Base-by-base conservation (phyloP, 2,329 filamentous ascomycete species). In the Penicillium sp. region DNA sequence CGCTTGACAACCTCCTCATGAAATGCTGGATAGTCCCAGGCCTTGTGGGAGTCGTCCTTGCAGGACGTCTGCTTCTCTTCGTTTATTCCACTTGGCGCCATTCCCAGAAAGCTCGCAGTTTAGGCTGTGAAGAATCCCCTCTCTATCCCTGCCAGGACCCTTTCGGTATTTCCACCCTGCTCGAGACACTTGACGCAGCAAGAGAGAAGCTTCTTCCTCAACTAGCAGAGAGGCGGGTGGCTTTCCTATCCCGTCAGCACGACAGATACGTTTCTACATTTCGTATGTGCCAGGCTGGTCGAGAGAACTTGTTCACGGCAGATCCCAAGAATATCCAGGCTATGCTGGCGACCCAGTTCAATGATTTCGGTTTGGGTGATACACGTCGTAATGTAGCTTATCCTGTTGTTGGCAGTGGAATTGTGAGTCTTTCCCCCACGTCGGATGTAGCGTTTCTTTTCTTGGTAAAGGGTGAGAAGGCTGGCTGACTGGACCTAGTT, bases 281-380 rank as follows among this genome's bases (percentile, higher is more conserved):
- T 40, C 38, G 56, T 6, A 27, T 67, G 13, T 59, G 61, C 34
- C 64, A 65, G 31, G 50, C 66, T 21, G 65, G 63, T 22, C 57
- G 56, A 11, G 57, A 68, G 9, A 49, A 56, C 10, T 40, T 67
- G 40, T 62, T 66, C 32, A 75, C 72, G 5, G 57, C 61, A 16
- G 74, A 76, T 13, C 73, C 73, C 3, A 69, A 68, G 52, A 96
- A 95, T 68, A 86, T 96, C 73, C 94, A 96, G 72, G 89, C 92
- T 16, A 79, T 96, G 22, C 77, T 96, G 11, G 89, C 91, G 0
- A 89, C 88, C 1, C 89, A 96, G 67, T 96, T 96, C 69, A 77
- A 77, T 54, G 88, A 94, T 64, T 96, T 87, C 66, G 91, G 89
- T 63, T 92, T 96, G 70, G 91, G 92, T 7, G 75, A 85, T 57